Evolutionary conservation across 352 stramenopile species (phyloP).

Genomic region (Pythium sp.): DNA sequence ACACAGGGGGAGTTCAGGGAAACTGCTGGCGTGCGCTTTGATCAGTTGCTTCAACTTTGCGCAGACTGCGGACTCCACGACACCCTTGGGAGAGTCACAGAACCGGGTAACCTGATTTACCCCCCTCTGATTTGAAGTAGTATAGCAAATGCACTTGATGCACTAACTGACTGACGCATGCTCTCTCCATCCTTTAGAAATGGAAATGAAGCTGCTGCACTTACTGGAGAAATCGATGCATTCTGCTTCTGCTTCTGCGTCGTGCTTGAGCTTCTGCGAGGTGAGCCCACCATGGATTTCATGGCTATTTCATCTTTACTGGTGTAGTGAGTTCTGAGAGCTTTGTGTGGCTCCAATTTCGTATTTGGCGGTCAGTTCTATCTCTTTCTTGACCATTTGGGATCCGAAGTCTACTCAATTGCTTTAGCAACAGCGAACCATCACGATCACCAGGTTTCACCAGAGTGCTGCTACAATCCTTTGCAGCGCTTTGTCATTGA

Average conservation of each 20-base stretch:
- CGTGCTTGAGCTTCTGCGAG: constrained; percentile 7
- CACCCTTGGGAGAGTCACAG: neutral
- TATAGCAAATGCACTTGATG: neutral
- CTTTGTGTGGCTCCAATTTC: neutral
- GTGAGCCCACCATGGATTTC: neutral
- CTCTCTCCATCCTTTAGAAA: neutral
- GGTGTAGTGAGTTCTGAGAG: neutral
- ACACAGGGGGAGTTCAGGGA: neutral
- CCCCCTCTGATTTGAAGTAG: too few relatives aligned
- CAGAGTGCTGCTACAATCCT: neutral
- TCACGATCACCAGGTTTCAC: neutral
- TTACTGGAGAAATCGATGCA: constrained; percentile 3
- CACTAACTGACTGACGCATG: neutral
- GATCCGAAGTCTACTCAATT: neutral
- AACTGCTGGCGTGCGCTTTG: constrained; percentile 5
- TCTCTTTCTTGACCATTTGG: constrained; percentile 2
- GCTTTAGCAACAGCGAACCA: neutral
- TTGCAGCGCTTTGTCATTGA: constrained; percentile 7
- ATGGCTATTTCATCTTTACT: neutral
- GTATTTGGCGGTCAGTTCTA: constrained; percentile 1
- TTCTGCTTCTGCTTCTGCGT: neutral
- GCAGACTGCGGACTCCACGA: constrained; percentile 2
- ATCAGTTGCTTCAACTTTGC: constrained; percentile 7
- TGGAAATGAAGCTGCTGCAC: constrained; percentile 10
- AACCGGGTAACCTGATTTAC: neutral